These are phyloP conservation scores for Brettanomyces sp. DNA, from an alignment of 805 yeast genomes.

Conservation along the genomic window DNA sequence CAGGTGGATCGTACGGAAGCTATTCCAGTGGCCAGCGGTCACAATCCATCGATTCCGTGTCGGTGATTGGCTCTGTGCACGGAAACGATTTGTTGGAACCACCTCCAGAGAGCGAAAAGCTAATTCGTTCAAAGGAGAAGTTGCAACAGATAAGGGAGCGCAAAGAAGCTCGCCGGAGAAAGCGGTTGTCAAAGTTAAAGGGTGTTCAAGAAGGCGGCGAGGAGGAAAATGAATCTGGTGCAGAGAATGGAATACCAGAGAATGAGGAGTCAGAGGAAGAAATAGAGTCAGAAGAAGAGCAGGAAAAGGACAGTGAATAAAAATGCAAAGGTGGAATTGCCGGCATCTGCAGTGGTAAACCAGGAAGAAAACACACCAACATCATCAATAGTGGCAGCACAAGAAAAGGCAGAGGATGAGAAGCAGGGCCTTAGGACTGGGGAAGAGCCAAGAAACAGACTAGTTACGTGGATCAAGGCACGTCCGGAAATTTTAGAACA, in stretches of 20 bases:
- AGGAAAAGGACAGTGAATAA: too few species aligned
- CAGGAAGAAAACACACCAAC: too few species aligned
- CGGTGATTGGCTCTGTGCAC: not conserved
- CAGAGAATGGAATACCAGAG: not conserved
- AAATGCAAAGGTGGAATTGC: too few species aligned
- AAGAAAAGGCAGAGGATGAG: not conserved
- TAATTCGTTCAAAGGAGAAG: not conserved
- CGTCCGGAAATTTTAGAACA: constrained; percentile 8
- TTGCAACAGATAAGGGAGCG: not conserved
- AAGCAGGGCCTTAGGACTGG: not conserved
- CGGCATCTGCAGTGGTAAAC: too few species aligned
- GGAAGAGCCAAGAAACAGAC: not conserved
- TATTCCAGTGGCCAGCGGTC: too few species aligned
- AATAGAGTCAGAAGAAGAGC: not conserved
- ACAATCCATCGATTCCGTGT: not conserved
- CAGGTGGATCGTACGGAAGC: too few species aligned
- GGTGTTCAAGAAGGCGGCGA: not conserved
- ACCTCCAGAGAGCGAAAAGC: not conserved
- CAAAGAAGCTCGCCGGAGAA: not conserved
- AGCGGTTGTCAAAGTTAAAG: not conserved
- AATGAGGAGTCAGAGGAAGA: not conserved
- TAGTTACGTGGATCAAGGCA: constrained; percentile 5
- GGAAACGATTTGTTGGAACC: not conserved
- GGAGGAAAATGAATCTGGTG: not conserved
- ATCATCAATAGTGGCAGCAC: not conserved